Evolutionary conservation across 306 rosid species (phyloP), one percentile per base, ranked within the genome.

Genomic region (Phaseolus lunatus): DNA sequence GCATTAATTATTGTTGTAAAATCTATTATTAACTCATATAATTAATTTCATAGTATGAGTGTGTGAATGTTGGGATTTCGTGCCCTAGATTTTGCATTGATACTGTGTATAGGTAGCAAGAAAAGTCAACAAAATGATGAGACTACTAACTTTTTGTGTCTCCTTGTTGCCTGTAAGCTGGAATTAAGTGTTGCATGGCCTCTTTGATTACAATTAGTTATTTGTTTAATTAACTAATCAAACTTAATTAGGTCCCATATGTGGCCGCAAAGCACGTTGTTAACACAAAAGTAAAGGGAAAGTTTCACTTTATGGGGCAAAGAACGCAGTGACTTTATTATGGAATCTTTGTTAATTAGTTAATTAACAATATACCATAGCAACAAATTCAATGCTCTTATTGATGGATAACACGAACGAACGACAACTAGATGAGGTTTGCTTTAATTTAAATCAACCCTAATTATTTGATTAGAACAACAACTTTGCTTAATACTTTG

Each of bases 91-190:
- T 83, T 81, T 74, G 80, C 73, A 62, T 23, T 58, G 68, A 49
- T 58, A 70, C n/a, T 35, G 31, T 68, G 14, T 78, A 48, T 80
- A n/a, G 61, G 84, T 65, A 79, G 50, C 77, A 44, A 41, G 12
- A 35, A 56, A 84, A 77, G 68, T 78, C 76, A 78, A 73, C 65
- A 45, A 76, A 65, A 72, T 69, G 82, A 84, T 78, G 70, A 72
- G 58, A 67, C n/a, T 77, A 9, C 20, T 63, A 56, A 62, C 81
- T 72, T 85, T 87, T 81, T 22, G 2, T 88, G 94, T 86, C 88
- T 85, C 94, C 92, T 85, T 53, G 78, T 81, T 75, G 86, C 92
- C 90, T 81, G 88, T 90, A 89, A 86, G 89, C 86, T 80, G 77
- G 88, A 83, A 80, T 79, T 59, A 79, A 81, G 84, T 82, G 86